phyloP scores from a whole-genome alignment of 257 asterid genomes.

The Solanum chilense region DNA sequence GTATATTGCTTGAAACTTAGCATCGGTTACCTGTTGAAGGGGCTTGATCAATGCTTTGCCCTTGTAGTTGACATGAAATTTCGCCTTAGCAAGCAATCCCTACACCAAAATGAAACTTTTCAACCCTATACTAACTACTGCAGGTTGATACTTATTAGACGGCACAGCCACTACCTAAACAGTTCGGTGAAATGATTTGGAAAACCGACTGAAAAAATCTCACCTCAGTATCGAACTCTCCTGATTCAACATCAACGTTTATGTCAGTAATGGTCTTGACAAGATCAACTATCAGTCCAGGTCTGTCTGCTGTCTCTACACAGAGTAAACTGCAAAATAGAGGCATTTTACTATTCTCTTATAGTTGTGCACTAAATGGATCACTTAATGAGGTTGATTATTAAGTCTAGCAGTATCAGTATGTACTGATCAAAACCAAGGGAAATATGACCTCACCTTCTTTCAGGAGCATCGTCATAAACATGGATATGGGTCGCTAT shows the following conservation, averaged over 20 bases:
- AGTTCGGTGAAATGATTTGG: background rate
- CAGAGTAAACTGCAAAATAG: constrained; percentile 56
- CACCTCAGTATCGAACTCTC: constrained; percentile 96
- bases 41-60: constrained; percentile 82
- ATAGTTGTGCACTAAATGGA: background rate
- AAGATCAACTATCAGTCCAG: constrained; percentile 91
- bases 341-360: background rate
- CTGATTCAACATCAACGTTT: constrained; percentile 67
- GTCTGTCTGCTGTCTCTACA: constrained; percentile 84
- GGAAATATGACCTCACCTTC: background rate
- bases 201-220: background rate
- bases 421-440: background rate
- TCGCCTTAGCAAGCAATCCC: constrained; percentile 97
- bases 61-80: constrained; percentile 82
- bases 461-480: background rate
- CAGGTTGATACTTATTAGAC: background rate
- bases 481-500: background rate
- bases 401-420: background rate
- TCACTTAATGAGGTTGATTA: background rate
- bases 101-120: background rate
- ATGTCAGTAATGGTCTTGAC: constrained; percentile 77
- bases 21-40: constrained; percentile 66
- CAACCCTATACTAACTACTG: background rate
- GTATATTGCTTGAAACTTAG: background rate
- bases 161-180: background rate